phyloP scores from a whole-genome alignment of 805 yeast genomes.

The Teunomyces barrocoloradensis region DNA sequence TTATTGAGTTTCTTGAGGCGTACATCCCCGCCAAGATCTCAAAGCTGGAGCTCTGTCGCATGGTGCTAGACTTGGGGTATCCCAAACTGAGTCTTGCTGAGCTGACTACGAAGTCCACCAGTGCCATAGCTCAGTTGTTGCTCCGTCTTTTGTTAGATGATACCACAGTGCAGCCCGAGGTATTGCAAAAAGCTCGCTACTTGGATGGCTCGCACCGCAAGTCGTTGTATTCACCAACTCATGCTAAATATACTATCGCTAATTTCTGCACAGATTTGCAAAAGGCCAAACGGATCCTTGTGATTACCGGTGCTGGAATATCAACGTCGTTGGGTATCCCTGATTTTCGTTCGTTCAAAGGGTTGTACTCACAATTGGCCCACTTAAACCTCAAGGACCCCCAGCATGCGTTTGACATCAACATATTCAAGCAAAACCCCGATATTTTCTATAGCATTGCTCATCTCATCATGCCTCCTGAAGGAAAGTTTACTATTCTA shows the following conservation, averaged over 20 bases:
- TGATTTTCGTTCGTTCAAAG: constrained; percentile 86
- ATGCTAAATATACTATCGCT: constrained; percentile 10
- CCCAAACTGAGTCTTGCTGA: constrained; percentile 5
- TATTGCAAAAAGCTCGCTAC: not conserved
- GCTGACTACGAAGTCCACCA: constrained; percentile 5
- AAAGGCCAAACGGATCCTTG: constrained; percentile 50
- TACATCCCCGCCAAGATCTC: constrained; percentile 13
- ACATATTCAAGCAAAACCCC: constrained; percentile 73
- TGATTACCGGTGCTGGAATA: constrained; percentile 91
- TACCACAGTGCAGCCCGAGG: not conserved
- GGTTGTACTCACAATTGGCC: constrained; percentile 69
- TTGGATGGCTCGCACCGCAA: not conserved
- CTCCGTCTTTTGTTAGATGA: constrained; percentile 12
- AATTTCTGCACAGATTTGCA: constrained; percentile 14
- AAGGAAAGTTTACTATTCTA: constrained; percentile 31
- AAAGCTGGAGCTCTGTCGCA: constrained; percentile 12
- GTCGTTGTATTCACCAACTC: not conserved
- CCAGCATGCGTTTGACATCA: constrained; percentile 81
- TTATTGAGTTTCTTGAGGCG: constrained; percentile 12
- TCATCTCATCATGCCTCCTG: constrained; percentile 70
- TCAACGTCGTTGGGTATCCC: constrained; percentile 90
- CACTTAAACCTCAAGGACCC: constrained; percentile 78
- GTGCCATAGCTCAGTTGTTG: constrained; percentile 9
- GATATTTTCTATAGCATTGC: constrained; percentile 83
- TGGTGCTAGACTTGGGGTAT: constrained; percentile 19